Evolutionary conservation across 2,329 filamentous ascomycete species (phyloP).

Genomic region (Emmonsiellopsis sp.): DNA sequence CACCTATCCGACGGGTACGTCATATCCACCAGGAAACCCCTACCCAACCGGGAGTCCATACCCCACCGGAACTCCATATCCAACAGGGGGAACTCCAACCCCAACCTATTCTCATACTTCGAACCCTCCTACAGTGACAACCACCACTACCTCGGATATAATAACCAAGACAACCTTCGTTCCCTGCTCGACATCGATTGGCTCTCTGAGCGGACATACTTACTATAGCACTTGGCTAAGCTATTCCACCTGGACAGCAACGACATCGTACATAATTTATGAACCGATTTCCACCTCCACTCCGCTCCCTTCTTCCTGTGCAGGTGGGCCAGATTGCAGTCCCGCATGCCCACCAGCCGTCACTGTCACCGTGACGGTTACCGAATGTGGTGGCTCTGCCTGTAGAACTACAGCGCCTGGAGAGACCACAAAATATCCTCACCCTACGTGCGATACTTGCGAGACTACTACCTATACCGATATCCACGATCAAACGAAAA

Average conservation of each 20-base stretch:
- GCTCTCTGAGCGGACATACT: slow-evolving; percentile 18
- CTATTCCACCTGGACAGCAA: slow-evolving; percentile 20
- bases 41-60: not conserved
- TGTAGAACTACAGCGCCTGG: not conserved
- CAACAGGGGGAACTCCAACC: not conserved
- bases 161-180: slow-evolving; percentile 23
- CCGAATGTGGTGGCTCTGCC: slow-evolving; percentile 5
- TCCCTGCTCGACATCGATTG: slow-evolving; percentile 25
- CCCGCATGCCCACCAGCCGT: slow-evolving; percentile 6
- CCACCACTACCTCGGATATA: slow-evolving; percentile 9
- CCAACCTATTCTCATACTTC: too few species aligned
- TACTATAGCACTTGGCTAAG: slow-evolving; percentile 26
- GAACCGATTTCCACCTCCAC: slow-evolving; percentile 12
- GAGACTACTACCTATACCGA: slow-evolving; percentile 21
- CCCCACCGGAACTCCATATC: not conserved
- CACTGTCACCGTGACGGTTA: slow-evolving; percentile 14
- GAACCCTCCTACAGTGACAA: too few species aligned
- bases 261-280: slow-evolving; percentile 15
- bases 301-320: slow-evolving; percentile 1
- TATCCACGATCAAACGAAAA: slow-evolving; percentile 15
- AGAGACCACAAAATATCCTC: not conserved
- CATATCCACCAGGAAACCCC: not conserved
- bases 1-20: not conserved
- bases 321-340: slow-evolving; percentile 3
- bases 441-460: slow-evolving; percentile 14